Percentiles rank a stretch among this genome's conserved stretches.
phyloP scores from a whole-genome alignment of 1,139 yeast genomes.

The Candida albicans region DNA sequence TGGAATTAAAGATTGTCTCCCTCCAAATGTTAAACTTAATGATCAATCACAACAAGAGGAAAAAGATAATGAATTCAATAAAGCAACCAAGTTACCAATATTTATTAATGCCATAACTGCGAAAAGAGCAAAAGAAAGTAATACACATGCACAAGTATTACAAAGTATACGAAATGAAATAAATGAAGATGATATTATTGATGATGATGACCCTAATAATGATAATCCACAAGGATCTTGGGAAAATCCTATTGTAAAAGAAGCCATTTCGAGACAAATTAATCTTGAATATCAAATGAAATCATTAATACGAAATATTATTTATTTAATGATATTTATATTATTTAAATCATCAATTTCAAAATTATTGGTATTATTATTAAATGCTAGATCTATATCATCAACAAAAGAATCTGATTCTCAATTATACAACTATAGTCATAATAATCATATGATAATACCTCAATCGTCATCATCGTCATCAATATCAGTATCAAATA shows the following conservation, averaged over 20 bases:
- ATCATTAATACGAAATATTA: slow-evolving; percentile 19
- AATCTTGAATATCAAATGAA: slow-evolving; percentile 31
- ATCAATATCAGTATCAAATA: background rate
- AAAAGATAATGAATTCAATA: background rate
- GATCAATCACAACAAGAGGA: slow-evolving; percentile 1
- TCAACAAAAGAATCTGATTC: too few relatives aligned
- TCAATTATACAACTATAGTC: slow-evolving; percentile 11
- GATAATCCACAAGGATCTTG: slow-evolving; percentile 39
- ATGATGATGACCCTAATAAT: slow-evolving; percentile 8
- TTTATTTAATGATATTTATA: slow-evolving; percentile 19
- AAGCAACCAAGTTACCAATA: slow-evolving; percentile 17
- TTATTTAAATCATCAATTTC: slow-evolving; percentile 19
- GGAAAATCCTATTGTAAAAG: slow-evolving; percentile 39
- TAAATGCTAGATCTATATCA: too few relatives aligned
- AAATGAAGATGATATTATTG: slow-evolving; percentile 13
- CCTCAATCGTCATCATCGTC: background rate
- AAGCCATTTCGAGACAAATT: slow-evolving; percentile 38
- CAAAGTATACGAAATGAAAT: slow-evolving; percentile 12
- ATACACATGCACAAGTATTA: slow-evolving; percentile 2
- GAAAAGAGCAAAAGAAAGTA: background rate
- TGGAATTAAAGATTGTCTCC: slow-evolving; percentile 33
- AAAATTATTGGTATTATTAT: slow-evolving; percentile 5
- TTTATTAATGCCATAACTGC: slow-evolving; percentile 8
- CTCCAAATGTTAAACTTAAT: slow-evolving; percentile 24
- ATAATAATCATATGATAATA: slow-evolving; percentile 1